Base-by-base conservation (phyloP, 768 basidiomycete species). In the Cantharellus anzutake region DNA sequence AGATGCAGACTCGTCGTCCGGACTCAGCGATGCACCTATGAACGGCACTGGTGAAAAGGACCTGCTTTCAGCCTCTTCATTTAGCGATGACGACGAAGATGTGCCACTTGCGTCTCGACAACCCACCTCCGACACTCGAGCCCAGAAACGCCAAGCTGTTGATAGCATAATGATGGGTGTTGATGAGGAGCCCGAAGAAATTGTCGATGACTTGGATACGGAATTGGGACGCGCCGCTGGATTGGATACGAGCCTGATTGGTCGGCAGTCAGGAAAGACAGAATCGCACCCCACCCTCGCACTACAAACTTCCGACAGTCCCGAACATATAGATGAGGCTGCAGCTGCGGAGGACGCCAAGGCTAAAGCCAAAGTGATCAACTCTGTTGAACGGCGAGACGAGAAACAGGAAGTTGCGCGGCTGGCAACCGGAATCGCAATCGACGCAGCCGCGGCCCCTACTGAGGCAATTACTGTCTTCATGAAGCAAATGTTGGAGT, bases 351-450 rank as follows among this genome's bases (percentile, higher is more conserved):
- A 58, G 41, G 51, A 58, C 38, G 52, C 52, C 39, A 58, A 51
- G 11, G 42, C 57, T n/a, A 51, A 57, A 67, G 64, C 62, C 5
- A 63, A 53, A 41, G 63, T 69, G 56, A 67, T 69, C 57, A 62
- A 65, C 38, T 68, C 70, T 50, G 87, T 90, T 68, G 87, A 85
- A 55, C 82, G 80, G 68, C 78, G 89, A 76, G 83, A 87, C 56
- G 85, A 85, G 65, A 75, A 77, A 39, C 85, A 66, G 7, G 65
- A 89, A 67, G 70, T 90, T 16, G 80, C 78, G 53, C 78, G 87
- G 44, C 74, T 93, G 58, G 83, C 83, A 14, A 86, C 84, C 14
- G 88, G 87, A 38, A 82, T 87, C 3, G 82, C 87, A 2, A 76
- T 89, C 2, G 87, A 91, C 67, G 75, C 81, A 4, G 75, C 73